Percentiles rank a stretch among this genome's conserved stretches.
Evolutionary conservation across 179 eudicot genomes (phyloP).

Genomic region (Spinacia oleracea): DNA sequence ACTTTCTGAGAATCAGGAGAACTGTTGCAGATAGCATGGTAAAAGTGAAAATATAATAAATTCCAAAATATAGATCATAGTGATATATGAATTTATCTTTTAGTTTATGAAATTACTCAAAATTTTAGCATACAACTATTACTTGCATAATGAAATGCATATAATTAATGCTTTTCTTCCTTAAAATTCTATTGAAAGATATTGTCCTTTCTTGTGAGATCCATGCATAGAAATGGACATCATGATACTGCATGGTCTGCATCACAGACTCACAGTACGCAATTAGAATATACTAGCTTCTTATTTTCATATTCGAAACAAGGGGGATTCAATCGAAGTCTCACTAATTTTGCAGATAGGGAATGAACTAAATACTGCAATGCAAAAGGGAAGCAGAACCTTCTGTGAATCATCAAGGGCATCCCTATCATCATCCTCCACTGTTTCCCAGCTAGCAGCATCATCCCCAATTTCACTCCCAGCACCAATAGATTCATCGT

Average conservation of each 20-base stretch:
- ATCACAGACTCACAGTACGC: not conserved
- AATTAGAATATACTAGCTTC: not conserved
- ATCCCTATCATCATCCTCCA: constrained; percentile 80
- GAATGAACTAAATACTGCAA: not conserved
- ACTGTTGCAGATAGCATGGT: not conserved
- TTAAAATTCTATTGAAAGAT: not conserved
- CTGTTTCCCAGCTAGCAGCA: constrained; percentile 98
- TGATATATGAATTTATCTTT: too few species aligned
- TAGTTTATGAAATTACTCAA: not conserved
- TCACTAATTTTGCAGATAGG: not conserved
- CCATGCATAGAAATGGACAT: not conserved
- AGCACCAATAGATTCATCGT: constrained; percentile 66
- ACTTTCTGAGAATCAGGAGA: not conserved
- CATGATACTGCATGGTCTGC: not conserved
- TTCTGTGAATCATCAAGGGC: constrained; percentile 43
- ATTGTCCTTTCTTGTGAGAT: not conserved
- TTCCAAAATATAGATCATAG: not conserved
- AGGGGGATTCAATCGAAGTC: not conserved
- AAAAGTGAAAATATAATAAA: not conserved
- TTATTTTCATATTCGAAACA: too few species aligned
- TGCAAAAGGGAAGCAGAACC: constrained; percentile 37
- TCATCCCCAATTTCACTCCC: constrained; percentile 86
- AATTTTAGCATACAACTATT: not conserved
- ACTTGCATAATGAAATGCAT: not conserved
- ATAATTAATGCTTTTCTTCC: too few species aligned